Conservation (phyloP, 768 basidiomycete species). For the Pulveroboletus frians region DNA sequence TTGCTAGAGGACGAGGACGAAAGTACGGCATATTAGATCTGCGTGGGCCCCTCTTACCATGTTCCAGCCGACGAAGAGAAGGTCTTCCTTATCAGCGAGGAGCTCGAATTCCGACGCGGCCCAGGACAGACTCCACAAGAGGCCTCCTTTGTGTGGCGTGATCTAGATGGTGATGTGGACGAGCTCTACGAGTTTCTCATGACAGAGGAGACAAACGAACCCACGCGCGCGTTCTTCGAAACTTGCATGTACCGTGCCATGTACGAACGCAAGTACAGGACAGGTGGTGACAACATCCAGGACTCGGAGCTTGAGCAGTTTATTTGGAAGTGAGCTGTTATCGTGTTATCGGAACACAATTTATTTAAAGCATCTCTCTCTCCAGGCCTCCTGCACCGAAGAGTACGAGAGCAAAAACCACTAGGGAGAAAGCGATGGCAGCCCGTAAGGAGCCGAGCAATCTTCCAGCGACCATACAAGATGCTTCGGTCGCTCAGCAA, state of each 20-base stretch:
- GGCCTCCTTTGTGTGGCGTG: conserved; percentile 85
- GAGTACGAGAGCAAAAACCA: conserved; percentile 13
- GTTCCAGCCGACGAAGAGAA: conserved; percentile 85
- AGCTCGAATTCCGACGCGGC: conserved; percentile 79
- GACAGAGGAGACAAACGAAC: conserved; percentile 62
- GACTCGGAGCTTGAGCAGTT: conserved; percentile 76
- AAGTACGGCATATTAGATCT: conserved; percentile 42
- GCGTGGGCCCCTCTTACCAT: conserved; percentile 2
- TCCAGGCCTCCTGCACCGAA: conserved; percentile 23
- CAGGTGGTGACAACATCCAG: conserved; percentile 58
- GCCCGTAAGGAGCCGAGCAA: conserved; percentile 7
- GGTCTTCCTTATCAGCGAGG: conserved; percentile 85
- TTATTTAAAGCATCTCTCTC: background rate
- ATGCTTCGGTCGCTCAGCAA: conserved; percentile 7
- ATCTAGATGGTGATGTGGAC: conserved; percentile 85
- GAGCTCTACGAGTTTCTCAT: conserved; percentile 94
- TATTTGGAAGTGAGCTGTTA: conserved; percentile 68
- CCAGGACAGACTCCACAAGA: conserved; percentile 67
- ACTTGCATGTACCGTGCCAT: conserved; percentile 93
- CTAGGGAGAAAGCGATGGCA: conserved; percentile 12
- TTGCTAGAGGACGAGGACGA: conserved; percentile 91
- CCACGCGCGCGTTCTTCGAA: conserved; percentile 86
- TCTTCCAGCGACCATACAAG: conserved; percentile 1
- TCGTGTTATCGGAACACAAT: background rate
- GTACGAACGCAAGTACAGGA: conserved; percentile 88